Percentiles rank a stretch among this genome's conserved stretches.
These are phyloP conservation scores for Taiwanofungus camphoratus DNA, from an alignment of 1,284 basidiomycete species.

Conservation along the genomic window DNA sequence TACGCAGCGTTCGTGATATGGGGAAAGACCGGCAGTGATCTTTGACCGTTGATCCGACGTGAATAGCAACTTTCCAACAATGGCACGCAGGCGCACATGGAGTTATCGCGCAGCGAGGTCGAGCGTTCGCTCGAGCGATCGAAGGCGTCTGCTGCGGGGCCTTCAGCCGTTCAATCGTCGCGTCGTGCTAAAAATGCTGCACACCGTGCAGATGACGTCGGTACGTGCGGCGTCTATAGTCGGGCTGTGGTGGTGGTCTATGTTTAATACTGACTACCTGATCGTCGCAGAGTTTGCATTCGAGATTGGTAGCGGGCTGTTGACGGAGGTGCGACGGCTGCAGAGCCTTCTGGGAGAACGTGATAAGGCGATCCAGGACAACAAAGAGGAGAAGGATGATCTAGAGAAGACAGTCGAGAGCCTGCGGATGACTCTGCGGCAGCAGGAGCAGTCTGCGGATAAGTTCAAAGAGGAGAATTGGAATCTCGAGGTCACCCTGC, in stretches of 20 bases:
- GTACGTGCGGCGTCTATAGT: constrained; percentile 43
- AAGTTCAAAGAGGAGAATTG: constrained; percentile 98
- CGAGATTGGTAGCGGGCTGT: constrained; percentile 87
- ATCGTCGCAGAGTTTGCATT: constrained; percentile 88
- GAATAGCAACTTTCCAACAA: constrained; percentile 23
- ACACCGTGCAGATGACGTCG: constrained; percentile 78
- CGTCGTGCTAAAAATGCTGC: constrained; percentile 82
- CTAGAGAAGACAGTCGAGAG: constrained; percentile 72
- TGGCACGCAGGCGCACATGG: constrained; percentile 32
- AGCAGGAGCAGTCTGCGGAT: constrained; percentile 66
- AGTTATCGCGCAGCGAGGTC: constrained; percentile 36
- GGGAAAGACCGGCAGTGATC: constrained; percentile 15
- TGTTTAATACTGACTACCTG: not conserved
- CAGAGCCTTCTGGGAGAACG: constrained; percentile 84
- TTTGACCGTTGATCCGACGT: constrained; percentile 3
- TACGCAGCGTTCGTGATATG: constrained; percentile 31
- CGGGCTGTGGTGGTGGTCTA: no score
- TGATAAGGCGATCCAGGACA: constrained; percentile 83
- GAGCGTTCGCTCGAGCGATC: constrained; percentile 31
- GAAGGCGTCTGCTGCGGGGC: constrained; percentile 36
- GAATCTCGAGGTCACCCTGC: constrained; percentile 92
- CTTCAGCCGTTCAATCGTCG: constrained; percentile 64
- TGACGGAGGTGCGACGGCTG: constrained; percentile 84
- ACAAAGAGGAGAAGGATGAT: constrained; percentile 84
- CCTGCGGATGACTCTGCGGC: constrained; percentile 61